Base-by-base conservation (phyloP, 805 yeast genomes). In the Barnettozyma salicaria region DNA sequence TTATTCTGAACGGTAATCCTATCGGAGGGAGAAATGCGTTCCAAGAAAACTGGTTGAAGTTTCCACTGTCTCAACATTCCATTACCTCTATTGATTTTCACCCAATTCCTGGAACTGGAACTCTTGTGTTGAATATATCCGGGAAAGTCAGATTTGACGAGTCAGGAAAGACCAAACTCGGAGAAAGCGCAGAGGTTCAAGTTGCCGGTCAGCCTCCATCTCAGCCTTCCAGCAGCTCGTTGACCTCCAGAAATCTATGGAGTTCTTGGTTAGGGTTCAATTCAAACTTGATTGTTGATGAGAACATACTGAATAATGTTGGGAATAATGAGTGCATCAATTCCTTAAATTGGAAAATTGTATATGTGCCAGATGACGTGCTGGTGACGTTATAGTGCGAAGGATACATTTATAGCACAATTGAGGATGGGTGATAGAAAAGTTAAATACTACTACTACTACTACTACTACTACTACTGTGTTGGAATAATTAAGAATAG, bases 101-200 rank as follows among this genome's bases (percentile, higher is more conserved):
- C 51, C 60, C 74, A 40, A 70, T 82, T 8, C 84, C 84, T 0
- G 85, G 85, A 1, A 67, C 82, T 0, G 77, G 76, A 1, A 64
- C 72, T 1, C 55, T 67, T 26, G 65, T 80, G 7, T 65, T 78
- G 20, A 69, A 68, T 39, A 59, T 75, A 12, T 64, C 66, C 35
- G 63, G 75, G 12, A 83, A 80, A 55, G 83, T 82, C 10, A 66
- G 78, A 42, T 83, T 82, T 48, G 92, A 84, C 56, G 92, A 84
- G 50, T 71, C 80, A 37, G 92, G 92, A 0, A 70, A 64, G 42
- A 79, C 77, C 42, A 72, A 78, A 52, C 50, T 73, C 19, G 88
- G 88, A 2, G 82, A 78, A 38, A 67, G 75, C 16, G 73, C 87
- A 0, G 78, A 78, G 31, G 56, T 79, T 6, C 45, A 35, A n/a